Conservation (phyloP, 2,329 filamentous ascomycete species). For the Ceratocystis cubensis region DNA sequence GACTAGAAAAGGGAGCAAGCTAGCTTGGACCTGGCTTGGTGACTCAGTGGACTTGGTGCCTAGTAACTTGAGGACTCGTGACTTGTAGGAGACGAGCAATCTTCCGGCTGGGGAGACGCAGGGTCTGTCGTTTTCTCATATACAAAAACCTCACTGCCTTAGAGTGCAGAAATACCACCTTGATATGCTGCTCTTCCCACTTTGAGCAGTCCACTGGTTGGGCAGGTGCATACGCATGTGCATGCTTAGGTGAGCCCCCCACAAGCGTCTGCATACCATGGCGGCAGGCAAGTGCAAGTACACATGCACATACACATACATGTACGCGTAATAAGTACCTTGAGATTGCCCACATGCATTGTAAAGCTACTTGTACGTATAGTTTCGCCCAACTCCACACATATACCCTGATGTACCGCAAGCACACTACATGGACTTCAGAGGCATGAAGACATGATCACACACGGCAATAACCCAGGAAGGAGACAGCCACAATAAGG, state of each 20-base stretch:
- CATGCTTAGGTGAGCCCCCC: not conserved
- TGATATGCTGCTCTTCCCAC: not conserved
- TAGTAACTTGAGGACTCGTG: not conserved
- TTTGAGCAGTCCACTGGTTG: not conserved
- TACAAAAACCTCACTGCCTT: not conserved
- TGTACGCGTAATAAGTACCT: not conserved
- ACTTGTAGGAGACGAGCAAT: not conserved
- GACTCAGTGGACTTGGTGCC: not conserved
- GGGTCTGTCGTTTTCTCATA: not conserved
- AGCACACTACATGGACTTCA: not conserved
- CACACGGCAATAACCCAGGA: not conserved
- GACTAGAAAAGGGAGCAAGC: not conserved
- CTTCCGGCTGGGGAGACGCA: not conserved
- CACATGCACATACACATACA: not conserved
- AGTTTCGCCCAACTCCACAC: not conserved
- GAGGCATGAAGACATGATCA: not conserved
- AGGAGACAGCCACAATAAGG: too few species aligned
- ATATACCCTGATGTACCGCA: not conserved
- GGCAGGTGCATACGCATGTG: conserved; percentile 1
- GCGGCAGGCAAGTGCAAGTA: not conserved
- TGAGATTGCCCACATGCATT: not conserved
- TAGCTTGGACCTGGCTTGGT: not conserved
- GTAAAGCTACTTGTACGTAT: not conserved
- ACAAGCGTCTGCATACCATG: not conserved
- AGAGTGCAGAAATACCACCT: not conserved